Evolutionary conservation across 2,329 filamentous ascomycete genomes (phyloP).

Genomic region (Fusarium sp.): DNA sequence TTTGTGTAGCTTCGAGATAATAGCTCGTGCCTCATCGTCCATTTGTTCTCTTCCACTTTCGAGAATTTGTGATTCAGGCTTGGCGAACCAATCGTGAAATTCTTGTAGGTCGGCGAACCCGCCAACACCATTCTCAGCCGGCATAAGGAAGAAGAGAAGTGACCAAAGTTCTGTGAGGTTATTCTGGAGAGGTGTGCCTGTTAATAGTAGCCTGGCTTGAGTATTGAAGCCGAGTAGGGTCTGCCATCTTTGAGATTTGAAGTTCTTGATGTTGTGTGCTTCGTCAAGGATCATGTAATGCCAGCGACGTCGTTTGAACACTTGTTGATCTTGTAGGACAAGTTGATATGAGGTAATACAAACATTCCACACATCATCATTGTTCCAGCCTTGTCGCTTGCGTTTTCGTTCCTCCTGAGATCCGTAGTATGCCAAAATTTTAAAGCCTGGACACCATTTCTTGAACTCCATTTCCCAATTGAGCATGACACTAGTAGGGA

Average conservation of each 20-base stretch:
- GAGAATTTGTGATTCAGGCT: conserved; percentile 94
- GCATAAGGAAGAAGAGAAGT: conserved; percentile 94
- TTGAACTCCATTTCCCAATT: conserved; percentile 99
- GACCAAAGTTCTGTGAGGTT: conserved; percentile 98
- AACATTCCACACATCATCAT: conserved; percentile 95
- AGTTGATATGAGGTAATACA: conserved; percentile 98
- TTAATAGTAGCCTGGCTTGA: conserved; percentile 85
- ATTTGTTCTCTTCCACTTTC: conserved; percentile 94
- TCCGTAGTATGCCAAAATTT: conserved; percentile 97
- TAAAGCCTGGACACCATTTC: conserved; percentile 98
- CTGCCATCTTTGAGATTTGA: conserved; percentile 97
- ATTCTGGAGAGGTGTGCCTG: conserved; percentile 95
- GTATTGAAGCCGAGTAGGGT: conserved; percentile 95
- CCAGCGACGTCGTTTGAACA: conserved; percentile 93
- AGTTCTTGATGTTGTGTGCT: conserved; percentile 99
- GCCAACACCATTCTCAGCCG: conserved; percentile 85
- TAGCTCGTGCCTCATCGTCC: conserved; percentile 91
- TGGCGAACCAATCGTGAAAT: conserved; percentile 95
- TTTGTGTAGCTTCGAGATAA: conserved; percentile 93
- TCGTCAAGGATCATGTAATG: conserved; percentile 99
- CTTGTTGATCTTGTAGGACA: conserved; percentile 91
- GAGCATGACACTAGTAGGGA: conserved; percentile 97
- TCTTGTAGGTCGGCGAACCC: conserved; percentile 95
- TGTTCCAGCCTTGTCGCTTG: conserved; percentile 93
- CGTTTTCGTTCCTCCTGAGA: conserved; percentile 90